Evolutionary conservation across 2,329 filamentous ascomycete genomes (phyloP).

Genomic region (Cordyceps militaris): DNA sequence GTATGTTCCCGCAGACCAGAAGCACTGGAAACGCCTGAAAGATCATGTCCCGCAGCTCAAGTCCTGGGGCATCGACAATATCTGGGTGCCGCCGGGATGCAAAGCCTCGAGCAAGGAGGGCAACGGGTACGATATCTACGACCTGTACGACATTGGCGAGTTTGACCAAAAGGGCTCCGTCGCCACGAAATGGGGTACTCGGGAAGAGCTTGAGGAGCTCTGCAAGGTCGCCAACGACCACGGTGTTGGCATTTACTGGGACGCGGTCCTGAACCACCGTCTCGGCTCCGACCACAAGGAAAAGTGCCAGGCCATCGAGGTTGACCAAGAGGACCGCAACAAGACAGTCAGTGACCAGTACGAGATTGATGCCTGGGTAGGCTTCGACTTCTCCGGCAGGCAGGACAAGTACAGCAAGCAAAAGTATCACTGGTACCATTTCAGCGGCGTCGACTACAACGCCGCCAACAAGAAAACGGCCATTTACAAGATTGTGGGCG

Average conservation of each 20-base stretch:
- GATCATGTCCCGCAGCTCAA: constrained; percentile 50
- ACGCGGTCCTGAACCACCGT: constrained; percentile 69
- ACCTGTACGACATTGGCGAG: constrained; percentile 59
- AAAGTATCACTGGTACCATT: constrained; percentile 66
- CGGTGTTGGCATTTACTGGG: constrained; percentile 59
- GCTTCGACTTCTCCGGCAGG: constrained; percentile 60
- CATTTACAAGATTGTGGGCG: constrained; percentile 60
- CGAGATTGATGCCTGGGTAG: constrained; percentile 64
- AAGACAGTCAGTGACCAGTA: constrained; percentile 49
- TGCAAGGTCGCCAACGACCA: constrained; percentile 31
- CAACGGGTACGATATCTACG: constrained; percentile 10
- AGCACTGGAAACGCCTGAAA: constrained; percentile 56
- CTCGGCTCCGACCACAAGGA: constrained; percentile 64
- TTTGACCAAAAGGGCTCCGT: constrained; percentile 63
- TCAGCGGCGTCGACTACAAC: constrained; percentile 64
- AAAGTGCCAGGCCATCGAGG: constrained; percentile 55
- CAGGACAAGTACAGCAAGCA: constrained; percentile 53
- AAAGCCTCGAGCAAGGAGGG: constrained; percentile 10
- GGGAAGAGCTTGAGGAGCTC: constrained; percentile 48
- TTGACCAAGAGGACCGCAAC: constrained; percentile 54
- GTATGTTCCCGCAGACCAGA: constrained; percentile 58
- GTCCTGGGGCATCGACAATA: constrained; percentile 53
- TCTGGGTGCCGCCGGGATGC: constrained; percentile 61
- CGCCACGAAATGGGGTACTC: constrained; percentile 63
- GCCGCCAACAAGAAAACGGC: constrained; percentile 50